These are phyloP conservation scores for Talaromyces wortmannii DNA, from an alignment of 495 filamentous ascomycete genomes.

Conservation along the genomic window DNA sequence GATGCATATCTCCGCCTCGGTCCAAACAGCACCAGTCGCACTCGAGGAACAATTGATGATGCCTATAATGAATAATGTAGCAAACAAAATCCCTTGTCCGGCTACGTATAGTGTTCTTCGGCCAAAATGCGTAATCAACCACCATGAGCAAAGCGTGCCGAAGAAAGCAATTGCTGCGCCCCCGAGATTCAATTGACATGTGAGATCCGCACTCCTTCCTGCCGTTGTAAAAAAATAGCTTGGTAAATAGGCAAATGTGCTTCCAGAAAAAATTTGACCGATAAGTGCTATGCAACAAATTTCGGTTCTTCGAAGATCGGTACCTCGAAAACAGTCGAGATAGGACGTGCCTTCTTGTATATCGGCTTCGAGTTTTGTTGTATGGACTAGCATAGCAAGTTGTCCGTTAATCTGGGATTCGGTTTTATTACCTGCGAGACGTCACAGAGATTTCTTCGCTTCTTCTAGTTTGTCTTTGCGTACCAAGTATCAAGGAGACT, in stretches of 20 bases:
- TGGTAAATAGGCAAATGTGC: slow-evolving; percentile 39
- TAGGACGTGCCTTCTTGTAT: slow-evolving; percentile 41
- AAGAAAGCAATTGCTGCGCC: slow-evolving; percentile 21
- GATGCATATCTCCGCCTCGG: slow-evolving; percentile 49
- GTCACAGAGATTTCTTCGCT: slow-evolving; percentile 30
- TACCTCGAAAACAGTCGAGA: slow-evolving; percentile 35
- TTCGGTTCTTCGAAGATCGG: slow-evolving; percentile 35
- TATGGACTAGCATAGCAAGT: slow-evolving; percentile 55
- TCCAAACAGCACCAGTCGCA: slow-evolving; percentile 23
- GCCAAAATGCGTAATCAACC: slow-evolving; percentile 30
- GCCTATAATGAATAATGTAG: slow-evolving; percentile 51
- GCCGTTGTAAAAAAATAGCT: slow-evolving; percentile 62
- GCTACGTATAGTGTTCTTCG: slow-evolving; percentile 47
- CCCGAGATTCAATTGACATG: slow-evolving; percentile 21
- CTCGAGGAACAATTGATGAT: slow-evolving; percentile 51
- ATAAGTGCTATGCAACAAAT: slow-evolving; percentile 37
- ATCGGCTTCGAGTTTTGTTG: slow-evolving; percentile 51
- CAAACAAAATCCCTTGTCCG: slow-evolving; percentile 37
- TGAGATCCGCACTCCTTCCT: slow-evolving; percentile 38
- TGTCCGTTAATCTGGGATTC: slow-evolving; percentile 29
- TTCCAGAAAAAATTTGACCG: slow-evolving; percentile 33
- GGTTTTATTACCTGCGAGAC: slow-evolving; percentile 44
- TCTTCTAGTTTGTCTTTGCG: slow-evolving; percentile 38
- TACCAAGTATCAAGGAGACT: slow-evolving; percentile 42
- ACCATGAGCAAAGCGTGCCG: slow-evolving; percentile 18